Evolutionary conservation across 2,329 filamentous ascomycete genomes (phyloP).

Genomic region (Alternaria tenuissima): DNA sequence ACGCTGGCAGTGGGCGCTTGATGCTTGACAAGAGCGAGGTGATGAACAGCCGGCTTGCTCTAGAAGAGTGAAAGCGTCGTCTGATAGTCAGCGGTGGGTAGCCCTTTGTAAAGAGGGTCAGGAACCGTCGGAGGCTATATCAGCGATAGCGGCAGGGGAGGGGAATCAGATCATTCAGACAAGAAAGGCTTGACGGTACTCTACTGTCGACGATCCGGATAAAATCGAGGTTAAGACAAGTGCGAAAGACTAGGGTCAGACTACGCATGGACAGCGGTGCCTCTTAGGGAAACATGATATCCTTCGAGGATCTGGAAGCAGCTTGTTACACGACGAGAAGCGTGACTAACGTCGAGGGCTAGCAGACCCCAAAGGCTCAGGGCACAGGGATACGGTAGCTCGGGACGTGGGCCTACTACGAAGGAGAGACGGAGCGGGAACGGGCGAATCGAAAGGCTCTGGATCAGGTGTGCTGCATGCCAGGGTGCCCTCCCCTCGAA

Average conservation of each 20-base stretch:
- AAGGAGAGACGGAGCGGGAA: slow-evolving; percentile 42
- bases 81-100: slow-evolving; percentile 37
- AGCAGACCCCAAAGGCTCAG: slow-evolving; percentile 44
- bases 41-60: slow-evolving; percentile 40
- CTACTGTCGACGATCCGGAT: slow-evolving; percentile 51
- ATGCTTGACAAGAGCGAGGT: slow-evolving; percentile 28
- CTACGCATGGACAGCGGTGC: slow-evolving; percentile 46
- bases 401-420: slow-evolving; percentile 50
- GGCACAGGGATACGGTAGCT: slow-evolving; percentile 52
- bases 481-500: slow-evolving; percentile 45
- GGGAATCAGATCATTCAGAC: slow-evolving; percentile 50
- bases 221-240: slow-evolving; percentile 52
- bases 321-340: slow-evolving; percentile 51
- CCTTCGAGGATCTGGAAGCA: slow-evolving; percentile 50
- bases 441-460: slow-evolving; percentile 49
- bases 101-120: slow-evolving; percentile 47
- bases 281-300: slow-evolving; percentile 51
- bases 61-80: slow-evolving; percentile 40
- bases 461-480: slow-evolving; percentile 49
- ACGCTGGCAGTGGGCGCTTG: slow-evolving; percentile 32
- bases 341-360: slow-evolving; percentile 50
- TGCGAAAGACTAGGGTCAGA: slow-evolving; percentile 46
- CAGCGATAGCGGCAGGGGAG: slow-evolving; percentile 48
- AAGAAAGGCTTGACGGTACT: slow-evolving; percentile 51
- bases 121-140: slow-evolving; percentile 49